Conservation (phyloP, 495 filamentous ascomycete genomes). For the Penicillium robsamsonii region DNA sequence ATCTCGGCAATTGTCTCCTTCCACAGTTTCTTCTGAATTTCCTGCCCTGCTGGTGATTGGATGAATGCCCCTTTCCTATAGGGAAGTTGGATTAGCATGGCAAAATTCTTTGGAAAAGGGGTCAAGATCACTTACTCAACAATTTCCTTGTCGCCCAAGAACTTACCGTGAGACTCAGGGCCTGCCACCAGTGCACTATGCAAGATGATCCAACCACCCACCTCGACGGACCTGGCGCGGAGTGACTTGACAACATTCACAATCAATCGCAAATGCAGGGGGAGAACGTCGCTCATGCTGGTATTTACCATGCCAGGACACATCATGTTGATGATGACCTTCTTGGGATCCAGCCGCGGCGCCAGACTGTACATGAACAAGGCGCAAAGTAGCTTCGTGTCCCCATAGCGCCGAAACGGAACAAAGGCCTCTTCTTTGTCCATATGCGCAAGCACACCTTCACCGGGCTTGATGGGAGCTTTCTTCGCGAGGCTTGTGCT, state of each 20-base stretch:
- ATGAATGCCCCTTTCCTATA: neutral
- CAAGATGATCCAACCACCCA: neutral
- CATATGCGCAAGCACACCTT: conserved; percentile 27
- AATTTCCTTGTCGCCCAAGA: neutral
- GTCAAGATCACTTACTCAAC: neutral
- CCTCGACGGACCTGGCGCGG: neutral
- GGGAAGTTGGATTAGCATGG: neutral
- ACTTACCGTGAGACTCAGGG: neutral
- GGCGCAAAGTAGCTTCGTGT: conserved; percentile 30
- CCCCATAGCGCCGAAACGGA: conserved; percentile 23
- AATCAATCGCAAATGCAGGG: neutral
- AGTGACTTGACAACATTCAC: neutral
- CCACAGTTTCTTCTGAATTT: neutral
- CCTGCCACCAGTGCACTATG: neutral
- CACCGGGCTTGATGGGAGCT: conserved; percentile 3
- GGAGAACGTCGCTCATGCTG: conserved; percentile 9
- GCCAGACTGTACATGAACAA: conserved; percentile 34
- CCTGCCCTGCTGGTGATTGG: neutral
- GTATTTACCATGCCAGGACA: conserved; percentile 26
- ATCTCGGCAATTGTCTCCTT: neutral
- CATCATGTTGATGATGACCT: conserved; percentile 25
- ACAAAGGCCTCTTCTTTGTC: conserved; percentile 20
- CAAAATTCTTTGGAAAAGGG: neutral
- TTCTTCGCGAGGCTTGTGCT: conserved; percentile 17
- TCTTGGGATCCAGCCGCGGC: conserved; percentile 16